Base-by-base conservation (phyloP, 352 stramenopile genomes). In the Poterioochromonas sp. region DNA sequence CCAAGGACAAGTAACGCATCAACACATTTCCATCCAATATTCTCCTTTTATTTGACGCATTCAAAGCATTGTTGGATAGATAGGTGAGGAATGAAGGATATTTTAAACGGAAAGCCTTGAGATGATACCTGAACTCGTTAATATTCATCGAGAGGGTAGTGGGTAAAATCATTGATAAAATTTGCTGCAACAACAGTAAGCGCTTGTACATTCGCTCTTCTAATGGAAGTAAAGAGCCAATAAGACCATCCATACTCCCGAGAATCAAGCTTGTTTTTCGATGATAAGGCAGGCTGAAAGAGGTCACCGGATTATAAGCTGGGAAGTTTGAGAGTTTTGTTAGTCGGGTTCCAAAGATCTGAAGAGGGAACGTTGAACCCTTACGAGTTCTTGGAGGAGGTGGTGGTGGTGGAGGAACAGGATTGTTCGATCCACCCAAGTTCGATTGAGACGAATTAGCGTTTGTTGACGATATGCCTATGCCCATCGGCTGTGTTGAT, bases 11-110 rank as follows among this genome's bases (percentile, higher is more conserved):
- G 65, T 39, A 74, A 5, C 15, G 5, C 26, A 5, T 29, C 40
- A 74, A 74, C 5, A 54, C 1, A 74, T n/a, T 26, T 18, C 65
- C 65, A 39, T 74, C 65, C 41, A 74, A 54, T 54, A 74, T 39
- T 5, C 8, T 34, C 29, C 34, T 15, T 32, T 40, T 32, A 20
- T 39, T 68, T 40, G 5, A 26, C 15, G 15, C 15, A 26, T 58
- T 15, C 47, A 58, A 26, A 37, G 5, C 8, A 5, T 68, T 32
- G 58, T 68, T 68, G 12, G 2, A 15, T 41, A 35, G 34, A 1
- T 43, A 41, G 2, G 2, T 8, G 1, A 8, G n/a, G 26, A 54
- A 54, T 26, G 39, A 54, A 43, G 62, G 12, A 5, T 71, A 35
- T 11, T 41, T n/a, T 49, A 71, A 11, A 8, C 65, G 65, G 40